Percentiles rank a stretch among this genome's conserved stretches.
Evolutionary conservation across 371 early-diverging fungal genomes (phyloP).

Genomic region (Syncephalastrum racemosum): DNA sequence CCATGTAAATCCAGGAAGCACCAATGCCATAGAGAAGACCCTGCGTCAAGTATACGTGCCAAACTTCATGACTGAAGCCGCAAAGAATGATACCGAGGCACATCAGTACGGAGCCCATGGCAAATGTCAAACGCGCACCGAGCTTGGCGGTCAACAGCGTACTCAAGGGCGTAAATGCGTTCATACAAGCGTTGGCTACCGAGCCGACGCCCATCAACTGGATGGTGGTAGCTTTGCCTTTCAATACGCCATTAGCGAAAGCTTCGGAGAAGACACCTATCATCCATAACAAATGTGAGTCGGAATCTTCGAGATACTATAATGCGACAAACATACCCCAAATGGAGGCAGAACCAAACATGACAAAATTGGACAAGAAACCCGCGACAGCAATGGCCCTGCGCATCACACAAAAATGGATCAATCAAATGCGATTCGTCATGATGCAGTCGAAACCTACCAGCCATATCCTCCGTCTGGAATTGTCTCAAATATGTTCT

Average conservation of each 20-base stretch:
- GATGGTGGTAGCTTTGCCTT: conserved; percentile 37
- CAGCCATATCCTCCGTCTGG: conserved; percentile 47
- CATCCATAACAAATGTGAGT: neutral
- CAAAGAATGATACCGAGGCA: conserved; percentile 49
- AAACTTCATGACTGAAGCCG: conserved; percentile 44
- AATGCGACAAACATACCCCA: conserved; percentile 27
- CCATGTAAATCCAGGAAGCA: conserved; percentile 38
- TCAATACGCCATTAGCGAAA: conserved; percentile 25
- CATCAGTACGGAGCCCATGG: conserved; percentile 47
- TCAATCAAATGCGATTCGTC: neutral
- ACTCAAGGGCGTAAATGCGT: conserved; percentile 43
- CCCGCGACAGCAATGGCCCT: conserved; percentile 40
- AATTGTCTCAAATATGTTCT: conserved; percentile 24
- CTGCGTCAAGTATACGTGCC: conserved; percentile 60
- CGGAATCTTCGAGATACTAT: neutral
- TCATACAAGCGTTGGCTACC: conserved; percentile 37
- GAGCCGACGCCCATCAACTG: conserved; percentile 56
- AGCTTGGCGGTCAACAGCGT: conserved; percentile 34
- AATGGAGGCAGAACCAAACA: conserved; percentile 39
- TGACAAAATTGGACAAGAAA: conserved; percentile 34
- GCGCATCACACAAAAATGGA: conserved; percentile 6
- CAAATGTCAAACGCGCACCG: conserved; percentile 38
- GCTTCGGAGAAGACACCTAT: conserved; percentile 44
- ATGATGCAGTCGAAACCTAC: conserved; percentile 13
- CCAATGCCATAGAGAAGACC: conserved; percentile 53